phyloP scores from a whole-genome alignment of 2,329 filamentous ascomycete species.

The Phialophora tarda region DNA sequence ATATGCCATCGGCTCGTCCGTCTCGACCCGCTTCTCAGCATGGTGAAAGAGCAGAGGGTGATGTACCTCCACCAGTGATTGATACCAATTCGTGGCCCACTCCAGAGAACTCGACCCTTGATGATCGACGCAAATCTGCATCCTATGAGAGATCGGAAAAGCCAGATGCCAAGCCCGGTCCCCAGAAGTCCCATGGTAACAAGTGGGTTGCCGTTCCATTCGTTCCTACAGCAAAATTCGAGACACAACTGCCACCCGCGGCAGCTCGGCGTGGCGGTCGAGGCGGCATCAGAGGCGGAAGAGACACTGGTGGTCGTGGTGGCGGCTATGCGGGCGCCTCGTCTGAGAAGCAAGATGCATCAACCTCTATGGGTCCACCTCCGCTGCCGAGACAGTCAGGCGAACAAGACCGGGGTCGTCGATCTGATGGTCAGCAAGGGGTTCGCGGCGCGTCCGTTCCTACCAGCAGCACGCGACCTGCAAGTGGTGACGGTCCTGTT shows the following conservation, averaged over 20 bases:
- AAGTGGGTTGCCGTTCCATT: constrained; percentile 86
- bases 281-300: constrained; percentile 57
- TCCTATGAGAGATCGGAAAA: constrained; percentile 65
- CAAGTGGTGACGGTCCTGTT: constrained; percentile 44
- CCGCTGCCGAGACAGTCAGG: constrained; percentile 36
- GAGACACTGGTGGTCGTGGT: constrained; percentile 56
- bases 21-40: constrained; percentile 44
- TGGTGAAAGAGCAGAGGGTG: constrained; percentile 36
- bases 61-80: constrained; percentile 68
- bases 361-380: constrained; percentile 38
- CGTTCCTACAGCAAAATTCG: constrained; percentile 82
- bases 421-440: constrained; percentile 40
- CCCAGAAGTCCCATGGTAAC: constrained; percentile 67
- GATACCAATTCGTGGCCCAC: constrained; percentile 90
- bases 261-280: constrained; percentile 60
- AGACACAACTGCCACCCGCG: constrained; percentile 69
- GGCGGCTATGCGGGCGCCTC: constrained; percentile 46
- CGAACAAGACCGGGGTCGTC: constrained; percentile 39
- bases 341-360: constrained; percentile 44
- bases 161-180: constrained; percentile 61
- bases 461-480: constrained; percentile 46
- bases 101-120: constrained; percentile 76
- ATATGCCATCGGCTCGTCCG: constrained; percentile 33
- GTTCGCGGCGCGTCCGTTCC: constrained; percentile 50
- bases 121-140: constrained; percentile 71